Evolutionary conservation across 2,329 filamentous ascomycete genomes (phyloP).

Genomic region (Trichoderma sp.): DNA sequence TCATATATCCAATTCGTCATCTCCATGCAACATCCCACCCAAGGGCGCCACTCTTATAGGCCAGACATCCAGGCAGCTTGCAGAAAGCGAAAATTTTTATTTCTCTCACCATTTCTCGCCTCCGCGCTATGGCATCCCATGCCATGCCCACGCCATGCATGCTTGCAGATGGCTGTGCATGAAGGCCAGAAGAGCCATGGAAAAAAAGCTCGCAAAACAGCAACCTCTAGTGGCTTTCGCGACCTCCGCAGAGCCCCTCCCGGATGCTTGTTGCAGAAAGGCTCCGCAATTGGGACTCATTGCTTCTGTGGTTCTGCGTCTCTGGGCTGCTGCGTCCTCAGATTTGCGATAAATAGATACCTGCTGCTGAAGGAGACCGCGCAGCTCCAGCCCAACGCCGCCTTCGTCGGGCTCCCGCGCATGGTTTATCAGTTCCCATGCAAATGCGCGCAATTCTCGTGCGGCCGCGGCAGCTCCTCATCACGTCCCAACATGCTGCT

Average conservation of each 20-base stretch:
- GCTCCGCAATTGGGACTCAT: slow-evolving; percentile 27
- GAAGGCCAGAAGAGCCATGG: background rate
- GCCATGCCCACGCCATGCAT: background rate
- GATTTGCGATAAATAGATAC: background rate
- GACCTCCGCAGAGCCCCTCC: background rate
- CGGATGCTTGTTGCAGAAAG: slow-evolving; percentile 10
- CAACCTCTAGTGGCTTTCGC: background rate
- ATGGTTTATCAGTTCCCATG: slow-evolving; percentile 14
- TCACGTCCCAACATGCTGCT: slow-evolving; percentile 19
- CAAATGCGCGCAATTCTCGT: slow-evolving; percentile 22
- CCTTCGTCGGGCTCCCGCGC: slow-evolving; percentile 22
- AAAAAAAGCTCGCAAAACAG: slow-evolving; percentile 5
- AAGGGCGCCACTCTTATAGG: background rate
- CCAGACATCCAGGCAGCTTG: background rate
- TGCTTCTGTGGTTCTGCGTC: slow-evolving; percentile 13
- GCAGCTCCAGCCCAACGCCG: slow-evolving; percentile 15
- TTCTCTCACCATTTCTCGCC: slow-evolving; percentile 7
- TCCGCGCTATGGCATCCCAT: background rate
- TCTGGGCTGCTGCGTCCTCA: background rate
- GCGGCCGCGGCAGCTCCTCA: slow-evolving; percentile 24
- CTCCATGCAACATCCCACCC: slow-evolving; percentile 1
- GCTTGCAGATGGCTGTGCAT: slow-evolving; percentile 7
- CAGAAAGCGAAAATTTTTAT: slow-evolving; percentile 11
- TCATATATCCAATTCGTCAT: slow-evolving; percentile 18
- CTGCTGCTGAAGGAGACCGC: background rate